A percentile compares a stretch with the other conserved stretches of the same genome.
Conservation (phyloP, 2,329 filamentous ascomycete species). For the Periconia macrospinosa region DNA sequence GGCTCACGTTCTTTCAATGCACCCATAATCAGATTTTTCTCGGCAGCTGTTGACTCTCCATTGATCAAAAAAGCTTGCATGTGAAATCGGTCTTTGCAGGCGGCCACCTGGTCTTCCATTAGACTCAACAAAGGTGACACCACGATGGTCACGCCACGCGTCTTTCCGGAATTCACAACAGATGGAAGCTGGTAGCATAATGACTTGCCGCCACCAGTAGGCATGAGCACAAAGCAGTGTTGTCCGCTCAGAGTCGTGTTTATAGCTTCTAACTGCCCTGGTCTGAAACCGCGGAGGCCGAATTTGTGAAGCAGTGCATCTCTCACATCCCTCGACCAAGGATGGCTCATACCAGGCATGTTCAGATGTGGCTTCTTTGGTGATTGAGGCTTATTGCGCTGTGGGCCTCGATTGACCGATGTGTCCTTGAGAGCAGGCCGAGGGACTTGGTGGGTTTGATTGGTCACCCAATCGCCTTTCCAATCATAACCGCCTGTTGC, state of each 20-base stretch:
- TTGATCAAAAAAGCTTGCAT: conserved; percentile 85
- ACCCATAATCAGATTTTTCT: conserved; percentile 68
- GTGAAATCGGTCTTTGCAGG: conserved; percentile 67
- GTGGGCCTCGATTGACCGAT: conserved; percentile 20
- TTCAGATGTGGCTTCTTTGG: conserved; percentile 31
- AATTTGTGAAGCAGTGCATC: conserved; percentile 81
- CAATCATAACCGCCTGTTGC: conserved; percentile 29
- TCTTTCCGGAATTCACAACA: conserved; percentile 77
- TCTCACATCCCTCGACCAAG: conserved; percentile 87
- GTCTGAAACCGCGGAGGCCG: conserved; percentile 80
- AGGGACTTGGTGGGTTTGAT: conserved; percentile 11
- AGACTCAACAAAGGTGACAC: conserved; percentile 93
- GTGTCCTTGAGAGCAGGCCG: conserved; percentile 38
- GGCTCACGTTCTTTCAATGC: conserved; percentile 65
- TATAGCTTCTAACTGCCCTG: conserved; percentile 92
- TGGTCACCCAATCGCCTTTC: conserved; percentile 27
- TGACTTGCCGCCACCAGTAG: conserved; percentile 94
- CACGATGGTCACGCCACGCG: conserved; percentile 84
- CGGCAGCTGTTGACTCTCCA: conserved; percentile 66
- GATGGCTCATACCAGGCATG: conserved; percentile 39
- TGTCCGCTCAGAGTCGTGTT: conserved; percentile 86
- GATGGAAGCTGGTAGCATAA: conserved; percentile 95
- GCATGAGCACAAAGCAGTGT: conserved; percentile 96
- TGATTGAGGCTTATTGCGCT: conserved; percentile 19
- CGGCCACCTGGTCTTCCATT: conserved; percentile 95